Evolutionary conservation across 768 basidiomycete genomes (phyloP), one percentile per base, ranked within the genome.

Genomic region (Rhizopogon vulgaris): DNA sequence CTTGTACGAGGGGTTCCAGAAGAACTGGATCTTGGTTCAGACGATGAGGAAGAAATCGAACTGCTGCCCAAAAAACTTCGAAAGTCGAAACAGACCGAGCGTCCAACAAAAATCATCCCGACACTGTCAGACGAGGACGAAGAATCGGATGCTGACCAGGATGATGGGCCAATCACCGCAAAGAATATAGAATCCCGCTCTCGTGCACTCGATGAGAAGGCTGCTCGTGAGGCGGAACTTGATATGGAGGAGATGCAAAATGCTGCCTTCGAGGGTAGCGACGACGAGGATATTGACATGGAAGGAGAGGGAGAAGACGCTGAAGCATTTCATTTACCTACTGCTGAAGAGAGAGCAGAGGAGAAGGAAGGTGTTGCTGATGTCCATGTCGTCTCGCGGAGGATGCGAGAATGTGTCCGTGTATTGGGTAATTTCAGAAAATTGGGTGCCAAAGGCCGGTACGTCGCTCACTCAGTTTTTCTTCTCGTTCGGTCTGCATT

Each of bases 101-200:
- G 72, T 7, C 77, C 78, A 1, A 40, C 60, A 22, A 79, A 77
- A 64, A 75, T 78, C 32, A 75, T 80, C 32, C 76, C 78, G 3
- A 77, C 76, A 9, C 70, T 67, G 3, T 78, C 77, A 37, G 79
- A 80, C 48, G 75, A 66, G 34, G 77, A 77, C 6, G 74, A 77
- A 15, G 71, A 73, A 38, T 60, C 63, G 0, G 61, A 63, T 27
- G 70, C 63, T 1, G 69, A 70, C 6, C 77, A 76, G n/a, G 73
- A 75, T 41, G 76, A 74, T 7, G 78, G 77, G 11, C 85, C 73
- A 48, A 69, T 84, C 32, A 93, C 90, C 6, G 82, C 83, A 69
- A 79, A 78, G 24, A 93, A 91, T 61, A 90, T 93, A 78, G 90
- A 87, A 56, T 79, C 82, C 36, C 83, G 83, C 25, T 92, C 90